Evolutionary conservation across 345 rosid genomes (phyloP).

Genomic region (Brassica napus): DNA sequence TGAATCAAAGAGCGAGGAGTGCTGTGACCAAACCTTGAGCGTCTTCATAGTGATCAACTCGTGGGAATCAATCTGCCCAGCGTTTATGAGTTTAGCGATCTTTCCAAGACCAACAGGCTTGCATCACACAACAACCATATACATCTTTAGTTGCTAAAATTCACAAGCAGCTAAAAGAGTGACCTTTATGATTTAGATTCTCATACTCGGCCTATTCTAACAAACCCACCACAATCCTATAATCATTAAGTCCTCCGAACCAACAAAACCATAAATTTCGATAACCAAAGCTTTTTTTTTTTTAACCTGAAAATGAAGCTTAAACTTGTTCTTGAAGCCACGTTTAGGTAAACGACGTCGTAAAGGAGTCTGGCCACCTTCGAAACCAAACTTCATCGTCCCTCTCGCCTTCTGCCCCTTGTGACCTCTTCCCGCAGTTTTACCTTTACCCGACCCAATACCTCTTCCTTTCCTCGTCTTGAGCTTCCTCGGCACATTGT

Average conservation of each 20-base stretch:
- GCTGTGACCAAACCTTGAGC: constrained; percentile 61
- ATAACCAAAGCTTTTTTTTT: no score
- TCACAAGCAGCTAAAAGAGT: background rate
- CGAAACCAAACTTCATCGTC: constrained; percentile 81
- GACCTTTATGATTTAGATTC: constrained; percentile 1
- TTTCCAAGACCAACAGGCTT: constrained; percentile 97
- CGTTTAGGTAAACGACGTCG: constrained; percentile 91
- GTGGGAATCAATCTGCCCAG: constrained; percentile 92
- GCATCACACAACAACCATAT: constrained; percentile 33
- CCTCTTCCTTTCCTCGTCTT: constrained; percentile 97
- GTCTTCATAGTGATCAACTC: constrained; percentile 95
- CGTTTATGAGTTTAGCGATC: constrained; percentile 85
- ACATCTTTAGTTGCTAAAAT: background rate
- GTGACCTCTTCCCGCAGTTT: constrained; percentile 97
- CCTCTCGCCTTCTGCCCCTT: constrained; percentile 96
- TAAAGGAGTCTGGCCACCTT: constrained; percentile 96
- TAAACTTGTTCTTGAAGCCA: constrained; percentile 88
- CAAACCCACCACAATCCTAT: background rate
- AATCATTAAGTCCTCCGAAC: background rate
- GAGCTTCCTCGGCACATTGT: constrained; percentile 83
- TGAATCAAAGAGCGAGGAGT: constrained; percentile 9
- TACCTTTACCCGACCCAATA: constrained; percentile 94
- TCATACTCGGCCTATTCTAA: background rate
- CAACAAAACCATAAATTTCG: no score
- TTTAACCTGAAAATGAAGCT: constrained; percentile 94